Conservation (phyloP, 495 filamentous ascomycete genomes). For the Darksidea phi region DNA sequence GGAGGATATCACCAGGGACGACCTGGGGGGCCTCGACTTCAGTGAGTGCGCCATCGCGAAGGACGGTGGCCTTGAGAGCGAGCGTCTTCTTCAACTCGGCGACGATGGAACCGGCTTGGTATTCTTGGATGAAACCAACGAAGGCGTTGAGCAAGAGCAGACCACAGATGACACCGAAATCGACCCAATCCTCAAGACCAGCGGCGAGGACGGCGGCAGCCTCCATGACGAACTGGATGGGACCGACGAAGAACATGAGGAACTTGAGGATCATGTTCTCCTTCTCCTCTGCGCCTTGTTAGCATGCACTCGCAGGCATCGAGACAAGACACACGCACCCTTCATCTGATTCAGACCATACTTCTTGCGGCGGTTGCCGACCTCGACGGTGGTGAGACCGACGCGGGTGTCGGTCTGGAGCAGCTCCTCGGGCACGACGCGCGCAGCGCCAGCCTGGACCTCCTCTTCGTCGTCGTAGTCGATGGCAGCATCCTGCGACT, state of each 20-base stretch:
- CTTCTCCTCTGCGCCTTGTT: constrained; percentile 62
- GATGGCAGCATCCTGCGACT: constrained; percentile 68
- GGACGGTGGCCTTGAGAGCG: constrained; percentile 78
- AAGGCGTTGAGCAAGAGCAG: constrained; percentile 75
- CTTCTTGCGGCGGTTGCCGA: constrained; percentile 66
- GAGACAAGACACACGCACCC: constrained; percentile 20
- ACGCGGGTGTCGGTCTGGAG: constrained; percentile 66
- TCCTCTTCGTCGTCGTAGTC: constrained; percentile 57
- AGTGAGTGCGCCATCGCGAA: constrained; percentile 68
- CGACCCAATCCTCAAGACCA: constrained; percentile 77
- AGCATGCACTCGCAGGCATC: background rate
- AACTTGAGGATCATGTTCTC: constrained; percentile 83
- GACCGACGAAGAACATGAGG: constrained; percentile 78
- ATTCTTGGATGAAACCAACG: constrained; percentile 88
- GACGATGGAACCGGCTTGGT: constrained; percentile 85
- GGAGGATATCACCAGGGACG: constrained; percentile 86
- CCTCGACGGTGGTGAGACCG: constrained; percentile 73
- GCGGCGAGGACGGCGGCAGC: constrained; percentile 72
- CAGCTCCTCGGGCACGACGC: constrained; percentile 62
- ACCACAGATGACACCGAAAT: constrained; percentile 76
- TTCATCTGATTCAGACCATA: constrained; percentile 87
- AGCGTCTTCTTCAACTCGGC: constrained; percentile 89
- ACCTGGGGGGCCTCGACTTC: constrained; percentile 77
- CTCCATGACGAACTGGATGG: constrained; percentile 95
- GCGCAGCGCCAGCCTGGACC: constrained; percentile 52